phyloP scores from a whole-genome alignment of 2,329 filamentous ascomycete species.

The Lasiodiplodia sp. region DNA sequence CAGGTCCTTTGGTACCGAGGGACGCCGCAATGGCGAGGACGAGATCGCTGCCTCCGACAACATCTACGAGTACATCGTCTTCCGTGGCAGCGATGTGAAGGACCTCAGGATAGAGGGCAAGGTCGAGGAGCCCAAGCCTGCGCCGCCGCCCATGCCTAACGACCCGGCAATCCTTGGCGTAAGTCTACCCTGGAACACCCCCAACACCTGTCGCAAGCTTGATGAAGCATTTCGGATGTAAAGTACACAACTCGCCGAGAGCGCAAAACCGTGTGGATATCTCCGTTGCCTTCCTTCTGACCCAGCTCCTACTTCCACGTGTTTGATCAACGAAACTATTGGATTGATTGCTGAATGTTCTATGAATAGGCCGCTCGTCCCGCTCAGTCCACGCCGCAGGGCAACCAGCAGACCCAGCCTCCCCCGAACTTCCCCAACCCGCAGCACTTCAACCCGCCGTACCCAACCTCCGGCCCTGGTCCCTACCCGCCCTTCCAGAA shows the following conservation, averaged over 20 bases:
- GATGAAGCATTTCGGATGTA: conserved; percentile 99
- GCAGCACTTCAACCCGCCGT: conserved; percentile 28
- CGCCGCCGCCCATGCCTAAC: conserved; percentile 80
- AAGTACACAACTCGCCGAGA: conserved; percentile 81
- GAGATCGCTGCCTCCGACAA: conserved; percentile 85
- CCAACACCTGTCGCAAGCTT: conserved; percentile 50
- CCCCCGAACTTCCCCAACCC: conserved; percentile 43
- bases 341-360: conserved; percentile 20
- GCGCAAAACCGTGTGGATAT: conserved; percentile 96
- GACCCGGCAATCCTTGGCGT: conserved; percentile 97
- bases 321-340: not conserved
- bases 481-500: conserved; percentile 54
- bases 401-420: conserved; percentile 44
- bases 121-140: conserved; percentile 74
- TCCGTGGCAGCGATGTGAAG: conserved; percentile 97
- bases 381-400: conserved; percentile 38
- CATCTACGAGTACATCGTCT: conserved; percentile 98
- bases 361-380: conserved; percentile 29
- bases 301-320: conserved; percentile 38
- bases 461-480: conserved; percentile 42
- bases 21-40: conserved; percentile 78
- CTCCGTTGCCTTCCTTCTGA: conserved; percentile 99
- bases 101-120: conserved; percentile 92
- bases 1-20: conserved; percentile 91
- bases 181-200: conserved; percentile 62